Evolutionary conservation across 495 filamentous ascomycete genomes (phyloP).

Genomic region (Lasiosphaeria hispida): DNA sequence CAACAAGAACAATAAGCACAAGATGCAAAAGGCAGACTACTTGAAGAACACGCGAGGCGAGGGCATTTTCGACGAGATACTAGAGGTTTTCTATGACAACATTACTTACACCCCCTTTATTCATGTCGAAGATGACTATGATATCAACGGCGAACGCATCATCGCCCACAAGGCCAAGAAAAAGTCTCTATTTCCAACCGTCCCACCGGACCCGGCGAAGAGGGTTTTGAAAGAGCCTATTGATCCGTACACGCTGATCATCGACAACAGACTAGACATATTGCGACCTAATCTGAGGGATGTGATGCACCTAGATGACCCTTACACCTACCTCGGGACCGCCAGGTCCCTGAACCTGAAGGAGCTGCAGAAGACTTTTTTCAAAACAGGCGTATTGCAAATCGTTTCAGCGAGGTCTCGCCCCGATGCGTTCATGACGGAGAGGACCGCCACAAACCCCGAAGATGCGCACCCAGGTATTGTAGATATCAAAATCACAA

Average conservation of each 20-base stretch:
- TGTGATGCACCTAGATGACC: constrained; percentile 87
- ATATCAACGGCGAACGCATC: constrained; percentile 73
- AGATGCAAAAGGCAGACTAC: constrained; percentile 97
- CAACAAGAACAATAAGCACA: constrained; percentile 99
- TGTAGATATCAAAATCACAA: constrained; percentile 95
- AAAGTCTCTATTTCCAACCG: constrained; percentile 68
- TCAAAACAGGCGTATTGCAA: constrained; percentile 84
- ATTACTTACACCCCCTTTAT: constrained; percentile 98
- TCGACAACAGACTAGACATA: constrained; percentile 80
- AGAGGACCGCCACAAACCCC: constrained; percentile 77
- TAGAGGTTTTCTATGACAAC: constrained; percentile 97
- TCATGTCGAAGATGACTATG: constrained; percentile 86
- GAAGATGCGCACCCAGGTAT: constrained; percentile 87
- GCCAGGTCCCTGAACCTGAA: constrained; percentile 69
- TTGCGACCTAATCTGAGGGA: constrained; percentile 84
- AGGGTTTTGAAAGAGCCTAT: constrained; percentile 76
- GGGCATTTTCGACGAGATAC: constrained; percentile 85
- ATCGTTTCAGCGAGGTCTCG: constrained; percentile 90
- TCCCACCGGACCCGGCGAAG: constrained; percentile 60
- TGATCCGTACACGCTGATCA: constrained; percentile 90
- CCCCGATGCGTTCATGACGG: constrained; percentile 90
- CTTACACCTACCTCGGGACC: constrained; percentile 82
- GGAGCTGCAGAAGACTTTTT: constrained; percentile 80
- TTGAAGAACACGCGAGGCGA: constrained; percentile 90
- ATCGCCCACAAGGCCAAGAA: constrained; percentile 65